Evolutionary conservation across 2,329 filamentous ascomycete species (phyloP).

Genomic region (Capronia americana): DNA sequence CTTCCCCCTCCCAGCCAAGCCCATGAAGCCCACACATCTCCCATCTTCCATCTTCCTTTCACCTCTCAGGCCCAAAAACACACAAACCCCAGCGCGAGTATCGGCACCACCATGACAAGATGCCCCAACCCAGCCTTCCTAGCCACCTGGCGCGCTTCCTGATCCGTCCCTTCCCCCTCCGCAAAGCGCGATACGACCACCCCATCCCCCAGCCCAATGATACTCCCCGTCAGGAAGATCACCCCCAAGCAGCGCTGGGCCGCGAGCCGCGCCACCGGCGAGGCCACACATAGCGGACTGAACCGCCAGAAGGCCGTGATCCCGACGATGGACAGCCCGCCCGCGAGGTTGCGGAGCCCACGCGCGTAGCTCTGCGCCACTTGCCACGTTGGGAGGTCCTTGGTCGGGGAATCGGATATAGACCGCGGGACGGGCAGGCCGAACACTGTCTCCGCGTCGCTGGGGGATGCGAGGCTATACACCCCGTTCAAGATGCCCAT

Average conservation of each 20-base stretch:
- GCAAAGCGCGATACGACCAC: conserved; percentile 1
- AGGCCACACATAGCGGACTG: conserved; percentile 10
- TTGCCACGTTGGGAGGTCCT: conserved; percentile 11
- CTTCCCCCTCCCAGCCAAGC: too few relatives aligned
- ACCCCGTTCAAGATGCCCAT: conserved; percentile 11
- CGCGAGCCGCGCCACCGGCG: conserved; percentile 1
- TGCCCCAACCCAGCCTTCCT: conserved; percentile 10
- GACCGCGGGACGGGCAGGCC: conserved; percentile 1
- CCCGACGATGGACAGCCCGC: conserved; percentile 9
- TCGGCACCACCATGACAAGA: conserved; percentile 12
- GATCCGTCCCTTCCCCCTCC: background rate
- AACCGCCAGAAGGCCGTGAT: conserved; percentile 13
- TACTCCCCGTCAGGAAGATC: conserved; percentile 9
- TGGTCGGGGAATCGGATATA: background rate
- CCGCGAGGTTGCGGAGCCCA: conserved; percentile 1
- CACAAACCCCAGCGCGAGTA: conserved; percentile 5
- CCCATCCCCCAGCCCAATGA: conserved; percentile 9
- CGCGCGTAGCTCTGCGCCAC: conserved; percentile 9
- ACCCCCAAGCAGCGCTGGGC: conserved; percentile 12
- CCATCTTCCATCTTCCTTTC: background rate
- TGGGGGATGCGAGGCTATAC: conserved; percentile 5
- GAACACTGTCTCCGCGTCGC: conserved; percentile 9
- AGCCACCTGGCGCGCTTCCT: conserved; percentile 5
- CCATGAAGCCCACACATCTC: too few relatives aligned
- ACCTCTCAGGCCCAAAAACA: conserved; percentile 7